Evolutionary conservation across 768 basidiomycete species (phyloP), one percentile per base, ranked within the genome.

Genomic region (Rhizopogon vesiculosus): DNA sequence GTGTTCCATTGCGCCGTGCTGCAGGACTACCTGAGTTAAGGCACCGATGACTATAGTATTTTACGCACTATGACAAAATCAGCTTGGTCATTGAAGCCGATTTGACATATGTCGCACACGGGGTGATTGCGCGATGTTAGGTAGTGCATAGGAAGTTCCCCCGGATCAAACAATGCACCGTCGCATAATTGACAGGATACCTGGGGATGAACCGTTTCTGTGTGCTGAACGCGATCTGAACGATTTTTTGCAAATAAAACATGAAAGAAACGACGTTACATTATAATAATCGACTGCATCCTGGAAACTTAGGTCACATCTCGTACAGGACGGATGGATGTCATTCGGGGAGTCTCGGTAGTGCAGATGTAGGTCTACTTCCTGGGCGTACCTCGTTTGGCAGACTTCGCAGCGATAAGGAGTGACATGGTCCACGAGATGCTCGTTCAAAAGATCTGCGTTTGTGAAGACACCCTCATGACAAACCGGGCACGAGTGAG

Each of bases 361-460:
- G 56, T 81, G 79, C 5, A 61, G 59, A 18, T 66, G 59, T 3
- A 79, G 67, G 3, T 69, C 67, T 12, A 74, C 75, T 50, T 75
- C 69, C 39, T 70, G 63, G 3, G 56, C 31, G 44, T 61, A 70
- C 1, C 62, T 65, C 42, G 62, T 49, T 29, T 60, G 60, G 9
- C 69, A 72, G 12, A 56, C 15, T 19, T 29, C 48, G 51, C 69
- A 70, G 9, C 53, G 55, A 38, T 69, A 69, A 39, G 66, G 65
- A 15, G 52, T 55, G 15, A 62, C 65, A 52, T 72, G 69, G 8
- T 69, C 60, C 5, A 63, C 70, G 10, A 72, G 60, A 33, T 70
- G 69, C n/a, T 67, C 59, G 19, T 70, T 65, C 38, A 70, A 42
- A 6, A 45, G 12, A 39, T 56, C 59, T 44, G 48, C 53, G 44